Evolutionary conservation across 176 grass and related monocot genomes (phyloP).

Genomic region (Saccharum officinarum): DNA sequence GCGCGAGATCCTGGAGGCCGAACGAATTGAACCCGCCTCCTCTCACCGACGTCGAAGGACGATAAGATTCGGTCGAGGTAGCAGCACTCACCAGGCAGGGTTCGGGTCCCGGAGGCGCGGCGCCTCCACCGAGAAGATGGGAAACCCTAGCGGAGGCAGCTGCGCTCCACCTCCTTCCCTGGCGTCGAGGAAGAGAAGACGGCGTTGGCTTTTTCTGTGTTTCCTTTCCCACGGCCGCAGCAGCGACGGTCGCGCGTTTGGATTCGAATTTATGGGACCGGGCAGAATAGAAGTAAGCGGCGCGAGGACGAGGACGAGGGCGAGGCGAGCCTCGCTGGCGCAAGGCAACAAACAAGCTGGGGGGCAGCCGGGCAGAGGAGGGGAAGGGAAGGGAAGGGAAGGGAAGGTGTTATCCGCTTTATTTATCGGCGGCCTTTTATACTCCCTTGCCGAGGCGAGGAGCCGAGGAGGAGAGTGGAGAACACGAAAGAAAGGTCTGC

Average conservation of each 20-base stretch:
- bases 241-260: slow-evolving; percentile 30
- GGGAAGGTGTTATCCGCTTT: background rate
- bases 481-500: slow-evolving; percentile 37
- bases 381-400: slow-evolving; percentile 18
- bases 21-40: background rate
- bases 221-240: background rate
- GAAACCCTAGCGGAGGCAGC: slow-evolving; percentile 46
- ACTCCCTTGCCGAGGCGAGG: background rate
- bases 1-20: background rate
- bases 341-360: background rate
- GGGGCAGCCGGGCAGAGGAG: background rate
- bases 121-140: slow-evolving; percentile 10
- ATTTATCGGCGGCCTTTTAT: background rate
- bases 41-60: background rate
- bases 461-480: slow-evolving; percentile 2
- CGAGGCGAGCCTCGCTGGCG: slow-evolving; percentile 8
- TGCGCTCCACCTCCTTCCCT: background rate
- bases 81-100: slow-evolving; percentile 8
- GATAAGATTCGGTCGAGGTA: background rate
- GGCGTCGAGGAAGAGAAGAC: slow-evolving; percentile 17
- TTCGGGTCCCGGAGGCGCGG: background rate
- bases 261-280: slow-evolving; percentile 34
- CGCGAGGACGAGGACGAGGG: background rate
- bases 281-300: slow-evolving; percentile 35
- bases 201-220: background rate